These are phyloP conservation scores for Vicia villosa DNA, from an alignment of 306 rosid genomes.

Conservation along the genomic window DNA sequence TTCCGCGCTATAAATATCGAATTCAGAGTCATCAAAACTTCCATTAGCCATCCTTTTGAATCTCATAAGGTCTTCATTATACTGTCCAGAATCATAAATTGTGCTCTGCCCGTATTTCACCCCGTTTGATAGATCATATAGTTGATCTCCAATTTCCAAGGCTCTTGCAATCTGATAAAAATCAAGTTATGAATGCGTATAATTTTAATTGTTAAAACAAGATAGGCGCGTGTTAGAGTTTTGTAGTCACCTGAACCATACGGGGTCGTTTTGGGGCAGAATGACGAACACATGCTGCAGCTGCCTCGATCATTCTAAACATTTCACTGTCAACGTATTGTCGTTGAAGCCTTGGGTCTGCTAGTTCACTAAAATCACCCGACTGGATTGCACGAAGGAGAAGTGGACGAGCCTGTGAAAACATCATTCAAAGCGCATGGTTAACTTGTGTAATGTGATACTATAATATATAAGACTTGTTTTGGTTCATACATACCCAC, in stretches of 20 bases:
- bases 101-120: conserved; percentile 87
- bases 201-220: neutral
- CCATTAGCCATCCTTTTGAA: conserved; percentile 67
- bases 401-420: conserved; percentile 80
- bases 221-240: neutral
- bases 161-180: conserved; percentile 77
- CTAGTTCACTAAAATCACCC: conserved; percentile 57
- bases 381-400: conserved; percentile 71
- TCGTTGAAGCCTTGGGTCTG: conserved; percentile 67
- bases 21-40: conserved; percentile 50
- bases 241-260: conserved; percentile 72
- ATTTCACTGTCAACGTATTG: conserved; percentile 68
- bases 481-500: conserved; percentile 69
- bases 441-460: neutral
- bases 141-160: conserved; percentile 65
- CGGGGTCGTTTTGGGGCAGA: conserved; percentile 90
- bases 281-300: conserved; percentile 94
- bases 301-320: conserved; percentile 86
- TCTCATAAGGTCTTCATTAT: conserved; percentile 58
- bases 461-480: neutral
- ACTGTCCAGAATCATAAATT: conserved; percentile 68
- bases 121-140: conserved; percentile 79
- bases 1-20: conserved; percentile 48
- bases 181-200: neutral
- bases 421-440: neutral